Conservation (phyloP, 2,329 filamentous ascomycete species). For the Colletotrichum sp. region DNA sequence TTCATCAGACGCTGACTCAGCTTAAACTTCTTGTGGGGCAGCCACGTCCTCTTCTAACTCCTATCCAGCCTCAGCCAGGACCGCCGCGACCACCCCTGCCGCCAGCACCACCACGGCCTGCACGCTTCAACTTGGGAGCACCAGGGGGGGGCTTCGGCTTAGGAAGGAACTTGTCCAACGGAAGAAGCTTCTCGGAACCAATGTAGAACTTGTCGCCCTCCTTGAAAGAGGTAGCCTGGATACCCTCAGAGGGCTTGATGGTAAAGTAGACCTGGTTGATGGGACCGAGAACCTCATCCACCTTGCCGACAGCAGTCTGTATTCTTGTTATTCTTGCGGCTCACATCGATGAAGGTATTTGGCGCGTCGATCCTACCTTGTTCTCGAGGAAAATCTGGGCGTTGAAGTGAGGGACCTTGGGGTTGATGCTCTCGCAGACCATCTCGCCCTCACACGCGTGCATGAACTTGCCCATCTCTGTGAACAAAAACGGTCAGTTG, state of each 20-base stretch:
- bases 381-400: constrained; percentile 99
- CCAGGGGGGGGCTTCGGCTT: constrained; percentile 82
- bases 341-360: neutral
- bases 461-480: constrained; percentile 92
- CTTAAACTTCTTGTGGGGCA: no score
- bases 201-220: constrained; percentile 97
- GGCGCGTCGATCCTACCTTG: constrained; percentile 67
- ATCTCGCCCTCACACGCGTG: constrained; percentile 98
- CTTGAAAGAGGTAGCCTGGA: constrained; percentile 94
- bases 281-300: constrained; percentile 96
- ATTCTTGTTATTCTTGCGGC: neutral
- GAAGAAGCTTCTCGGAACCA: constrained; percentile 90
- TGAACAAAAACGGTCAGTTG: constrained; percentile 8
- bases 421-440: constrained; percentile 93
- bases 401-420: constrained; percentile 98
- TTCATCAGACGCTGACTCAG: no score
- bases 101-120: constrained; percentile 48
- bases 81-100: constrained; percentile 49
- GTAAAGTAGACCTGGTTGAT: constrained; percentile 99
- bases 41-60: no score
- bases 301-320: constrained; percentile 87
- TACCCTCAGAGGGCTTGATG: constrained; percentile 95
- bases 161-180: constrained; percentile 94
- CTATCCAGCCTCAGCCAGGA: no score
- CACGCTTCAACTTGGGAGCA: constrained; percentile 67